Conservation (phyloP, 2,329 filamentous ascomycete genomes). For the Curvularia lunata region DNA sequence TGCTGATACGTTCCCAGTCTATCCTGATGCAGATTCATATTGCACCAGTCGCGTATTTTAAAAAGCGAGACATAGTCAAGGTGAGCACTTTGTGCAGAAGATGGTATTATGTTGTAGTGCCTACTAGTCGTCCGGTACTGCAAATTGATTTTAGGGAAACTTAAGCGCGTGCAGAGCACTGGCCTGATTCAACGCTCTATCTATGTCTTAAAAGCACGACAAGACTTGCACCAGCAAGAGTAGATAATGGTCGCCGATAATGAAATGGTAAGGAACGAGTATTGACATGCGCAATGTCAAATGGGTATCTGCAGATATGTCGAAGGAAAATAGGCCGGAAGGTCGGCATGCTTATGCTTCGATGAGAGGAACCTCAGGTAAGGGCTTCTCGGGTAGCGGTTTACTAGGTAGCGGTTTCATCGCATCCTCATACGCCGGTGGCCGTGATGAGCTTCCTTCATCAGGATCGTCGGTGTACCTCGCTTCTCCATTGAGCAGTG, state of each 20-base stretch:
- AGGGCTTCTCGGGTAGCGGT: slow-evolving; percentile 45
- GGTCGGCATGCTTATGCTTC: slow-evolving; percentile 26
- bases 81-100: neutral
- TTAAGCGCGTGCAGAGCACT: neutral
- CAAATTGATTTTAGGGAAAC: neutral
- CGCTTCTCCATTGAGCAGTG: slow-evolving; percentile 22
- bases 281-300: neutral
- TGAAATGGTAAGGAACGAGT: neutral
- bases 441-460: slow-evolving; percentile 16
- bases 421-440: slow-evolving; percentile 12
- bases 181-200: neutral
- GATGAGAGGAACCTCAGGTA: slow-evolving; percentile 45
- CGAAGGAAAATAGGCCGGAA: neutral
- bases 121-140: neutral
- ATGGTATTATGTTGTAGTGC: neutral
- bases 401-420: slow-evolving; percentile 39
- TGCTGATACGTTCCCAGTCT: neutral
- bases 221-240: neutral
- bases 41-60: neutral
- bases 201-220: neutral
- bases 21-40: neutral
- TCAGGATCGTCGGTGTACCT: slow-evolving; percentile 38
- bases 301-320: neutral
- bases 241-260: neutral
- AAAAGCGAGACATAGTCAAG: neutral